phyloP scores from a whole-genome alignment of 1,284 basidiomycete genomes.

The Ceratobasidium theobromae region DNA sequence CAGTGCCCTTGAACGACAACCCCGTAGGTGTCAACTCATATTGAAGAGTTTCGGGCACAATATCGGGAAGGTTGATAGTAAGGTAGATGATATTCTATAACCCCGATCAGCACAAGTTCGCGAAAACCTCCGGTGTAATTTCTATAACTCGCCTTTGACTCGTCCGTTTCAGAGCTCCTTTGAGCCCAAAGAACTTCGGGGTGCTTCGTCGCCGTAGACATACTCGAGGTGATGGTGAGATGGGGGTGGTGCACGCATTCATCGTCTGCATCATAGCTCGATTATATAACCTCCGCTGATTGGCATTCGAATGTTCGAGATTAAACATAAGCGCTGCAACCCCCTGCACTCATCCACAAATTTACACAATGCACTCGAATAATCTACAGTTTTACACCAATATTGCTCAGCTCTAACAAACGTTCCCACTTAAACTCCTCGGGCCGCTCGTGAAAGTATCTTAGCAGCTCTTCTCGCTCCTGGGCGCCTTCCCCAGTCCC shows the following conservation, averaged over 20 bases:
- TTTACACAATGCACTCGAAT: not conserved
- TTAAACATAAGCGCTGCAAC: slow-evolving; percentile 5
- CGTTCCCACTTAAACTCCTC: slow-evolving; percentile 74
- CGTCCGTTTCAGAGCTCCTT: slow-evolving; percentile 66
- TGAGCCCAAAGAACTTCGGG: slow-evolving; percentile 93
- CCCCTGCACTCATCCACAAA: not conserved
- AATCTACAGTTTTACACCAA: slow-evolving; percentile 7
- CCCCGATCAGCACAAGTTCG: slow-evolving; percentile 4
- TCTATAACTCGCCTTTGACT: slow-evolving; percentile 61
- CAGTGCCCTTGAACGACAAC: slow-evolving; percentile 69
- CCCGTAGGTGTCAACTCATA: slow-evolving; percentile 64
- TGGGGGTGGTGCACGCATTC: slow-evolving; percentile 10
- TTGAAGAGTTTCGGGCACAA: slow-evolving; percentile 61
- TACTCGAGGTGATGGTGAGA: not conserved
- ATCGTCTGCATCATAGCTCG: slow-evolving; percentile 8
- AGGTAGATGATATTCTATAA: slow-evolving; percentile 77
- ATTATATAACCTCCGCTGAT: slow-evolving; percentile 28
- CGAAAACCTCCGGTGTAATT: not conserved
- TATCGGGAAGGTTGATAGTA: slow-evolving; percentile 83
- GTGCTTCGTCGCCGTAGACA: slow-evolving; percentile 49
- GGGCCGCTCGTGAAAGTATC: slow-evolving; percentile 71
- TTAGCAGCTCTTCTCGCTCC: slow-evolving; percentile 55
- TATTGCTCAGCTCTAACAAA: slow-evolving; percentile 43
- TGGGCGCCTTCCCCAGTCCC: slow-evolving; percentile 41
- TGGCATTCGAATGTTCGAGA: slow-evolving; percentile 29